Percentiles rank a stretch among this genome's conserved stretches.
Evolutionary conservation across 78 protist genomes (phyloP).

Genomic region (Dictyostelium discoideum): DNA sequence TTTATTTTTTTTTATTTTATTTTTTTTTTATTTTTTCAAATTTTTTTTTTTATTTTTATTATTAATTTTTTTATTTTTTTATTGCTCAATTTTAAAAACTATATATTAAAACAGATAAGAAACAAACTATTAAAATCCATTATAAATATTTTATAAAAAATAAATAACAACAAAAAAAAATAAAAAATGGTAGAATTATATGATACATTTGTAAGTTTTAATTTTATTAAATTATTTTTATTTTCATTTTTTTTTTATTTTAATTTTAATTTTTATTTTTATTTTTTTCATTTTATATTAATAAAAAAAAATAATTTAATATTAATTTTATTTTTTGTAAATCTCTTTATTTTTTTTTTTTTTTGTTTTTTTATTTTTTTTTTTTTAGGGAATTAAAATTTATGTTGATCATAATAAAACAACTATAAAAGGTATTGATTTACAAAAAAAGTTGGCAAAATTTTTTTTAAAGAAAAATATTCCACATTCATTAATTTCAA

Average conservation of each 20-base stretch:
- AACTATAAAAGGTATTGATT: slow-evolving; percentile 50
- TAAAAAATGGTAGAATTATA: slow-evolving; percentile 20
- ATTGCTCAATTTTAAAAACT: not conserved
- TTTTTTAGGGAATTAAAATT: slow-evolving; percentile 21
- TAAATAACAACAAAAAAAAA: not conserved
- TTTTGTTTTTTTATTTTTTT: no score
- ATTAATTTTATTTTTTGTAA: no score
- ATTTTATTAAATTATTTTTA: not conserved
- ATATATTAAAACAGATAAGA: not conserved
- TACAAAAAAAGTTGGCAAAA: slow-evolving; percentile 37
- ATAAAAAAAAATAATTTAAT: no score
- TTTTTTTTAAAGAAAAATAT: slow-evolving; percentile 30
- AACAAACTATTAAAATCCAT: not conserved
- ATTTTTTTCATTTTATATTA: no score
- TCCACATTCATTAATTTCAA: slow-evolving; percentile 36
- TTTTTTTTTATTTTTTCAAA: no score
- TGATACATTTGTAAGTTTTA: slow-evolving; percentile 5
- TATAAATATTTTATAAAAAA: not conserved
- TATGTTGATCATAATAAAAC: slow-evolving; percentile 75
- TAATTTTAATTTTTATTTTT: no score
- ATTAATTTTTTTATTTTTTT: no score
- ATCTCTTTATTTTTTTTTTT: no score
- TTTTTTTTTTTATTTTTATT: no score
- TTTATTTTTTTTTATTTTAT: no score
- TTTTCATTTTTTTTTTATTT: no score